phyloP scores from a whole-genome alignment of 768 basidiomycete genomes.

The Suillus discolor region DNA sequence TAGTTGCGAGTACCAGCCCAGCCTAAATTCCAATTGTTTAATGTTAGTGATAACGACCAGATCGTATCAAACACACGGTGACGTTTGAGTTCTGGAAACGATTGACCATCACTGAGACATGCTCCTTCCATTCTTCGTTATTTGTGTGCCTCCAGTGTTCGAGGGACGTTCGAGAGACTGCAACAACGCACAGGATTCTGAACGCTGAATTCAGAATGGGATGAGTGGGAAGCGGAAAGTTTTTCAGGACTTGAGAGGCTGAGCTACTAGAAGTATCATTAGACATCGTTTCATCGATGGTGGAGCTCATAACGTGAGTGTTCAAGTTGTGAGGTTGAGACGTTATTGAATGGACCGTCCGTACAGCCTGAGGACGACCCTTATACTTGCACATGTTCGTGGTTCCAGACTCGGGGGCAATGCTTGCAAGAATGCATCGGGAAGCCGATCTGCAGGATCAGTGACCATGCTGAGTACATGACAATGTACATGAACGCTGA shows the following conservation, averaged over 20 bases:
- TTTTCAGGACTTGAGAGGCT: neutral
- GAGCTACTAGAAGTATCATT: neutral
- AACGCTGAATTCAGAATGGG: neutral
- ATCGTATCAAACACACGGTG: neutral
- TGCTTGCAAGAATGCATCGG: neutral
- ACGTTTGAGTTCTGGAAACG: neutral
- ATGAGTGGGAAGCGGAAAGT: no score
- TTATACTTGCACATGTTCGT: neutral
- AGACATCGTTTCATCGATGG: neutral
- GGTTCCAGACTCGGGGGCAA: neutral
- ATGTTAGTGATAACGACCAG: no score
- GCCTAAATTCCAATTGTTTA: neutral
- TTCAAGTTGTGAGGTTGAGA: neutral
- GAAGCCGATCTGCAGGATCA: neutral
- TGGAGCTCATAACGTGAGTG: neutral
- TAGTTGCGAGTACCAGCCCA: constrained; percentile 3
- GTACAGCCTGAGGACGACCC: neutral
- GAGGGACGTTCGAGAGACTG: neutral
- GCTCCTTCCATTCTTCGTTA: neutral
- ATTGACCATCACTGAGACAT: neutral
- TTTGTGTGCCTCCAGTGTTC: neutral
- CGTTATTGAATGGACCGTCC: neutral
- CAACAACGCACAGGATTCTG: neutral
- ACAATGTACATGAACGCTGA: neutral
- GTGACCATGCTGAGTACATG: neutral